Base-by-base conservation (phyloP, 2,329 filamentous ascomycete species). In the Scedosporium dehoogii region DNA sequence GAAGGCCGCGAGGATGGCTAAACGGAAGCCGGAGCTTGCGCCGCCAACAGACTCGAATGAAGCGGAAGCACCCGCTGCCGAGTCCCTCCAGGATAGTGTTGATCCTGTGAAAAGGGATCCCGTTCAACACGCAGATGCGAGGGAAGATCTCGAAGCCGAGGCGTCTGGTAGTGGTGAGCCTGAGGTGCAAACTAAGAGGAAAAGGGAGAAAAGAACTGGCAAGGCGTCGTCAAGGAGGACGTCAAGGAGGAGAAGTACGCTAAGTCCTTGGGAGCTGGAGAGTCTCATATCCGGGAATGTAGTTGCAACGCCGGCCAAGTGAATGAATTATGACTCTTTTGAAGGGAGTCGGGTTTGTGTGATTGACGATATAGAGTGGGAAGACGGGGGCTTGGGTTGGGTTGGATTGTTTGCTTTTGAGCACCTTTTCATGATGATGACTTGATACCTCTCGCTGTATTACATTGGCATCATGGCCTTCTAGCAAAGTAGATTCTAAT, bases 261-360 rank as follows among this genome's bases (percentile, higher is more conserved):
- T 93, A 38, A 91, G 84, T 68, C 85, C 88, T 3, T 88, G 87
- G 79, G 90, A 93, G 73, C 74, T 92, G 69, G 83, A 89, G 74
- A 84, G 81, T 55, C 71, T 90, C 70, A 86, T 87, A 60, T 67
- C 75, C 2, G 80, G 80, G 42, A 46, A 48, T 56, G 46, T 46
- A 44, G 23, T 9, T 27, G 53, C 33, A 46, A 25, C 51, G 12
- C 38, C 51, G 29, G 63, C 21, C 9, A 57, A 48, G 29, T 60
- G 42, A 44, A 60, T 46, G 44, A 51, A 16, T 27, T 23, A 9
- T 41, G 21, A 29, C 38, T 14, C n/a, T 42, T 38, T 42, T 29
- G 51, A 6, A 23, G 23, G 5, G 51, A n/a, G 10, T 16, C 51
- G 51, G 51, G 18, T 23, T 55, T 55, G 51, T 18, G 18, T 46